A percentile compares a stretch with the other conserved stretches of the same genome.
Evolutionary conservation across 345 rosid genomes (phyloP).

Genomic region (Gossypioides kirkii): DNA sequence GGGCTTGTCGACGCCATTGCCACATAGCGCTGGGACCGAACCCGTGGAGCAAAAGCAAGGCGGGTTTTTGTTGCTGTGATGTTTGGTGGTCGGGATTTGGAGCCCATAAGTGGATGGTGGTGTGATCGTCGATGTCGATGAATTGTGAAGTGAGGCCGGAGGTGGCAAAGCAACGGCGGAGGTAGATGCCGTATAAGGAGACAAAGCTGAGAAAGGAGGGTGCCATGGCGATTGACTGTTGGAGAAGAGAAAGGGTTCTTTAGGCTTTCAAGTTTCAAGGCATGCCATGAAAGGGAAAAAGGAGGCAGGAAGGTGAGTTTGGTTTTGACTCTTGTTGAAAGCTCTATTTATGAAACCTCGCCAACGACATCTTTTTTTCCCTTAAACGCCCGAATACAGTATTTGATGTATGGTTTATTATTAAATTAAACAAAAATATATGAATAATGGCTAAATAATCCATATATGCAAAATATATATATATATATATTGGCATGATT

Average conservation of each 20-base stretch:
- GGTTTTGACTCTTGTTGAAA: not conserved
- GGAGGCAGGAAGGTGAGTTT: not conserved
- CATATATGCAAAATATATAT: too few species aligned
- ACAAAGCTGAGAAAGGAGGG: conserved; percentile 55
- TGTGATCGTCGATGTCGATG: conserved; percentile 38
- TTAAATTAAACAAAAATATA: too few species aligned
- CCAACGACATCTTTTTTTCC: not conserved
- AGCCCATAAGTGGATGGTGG: conserved; percentile 74
- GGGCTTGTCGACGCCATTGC: conserved; percentile 85
- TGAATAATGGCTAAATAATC: too few species aligned
- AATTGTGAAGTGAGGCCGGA: conserved; percentile 57
- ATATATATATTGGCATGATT: too few species aligned
- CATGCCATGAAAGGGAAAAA: not conserved
- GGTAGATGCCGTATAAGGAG: conserved; percentile 46
- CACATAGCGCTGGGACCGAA: conserved; percentile 75
- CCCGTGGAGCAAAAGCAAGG: conserved; percentile 75
- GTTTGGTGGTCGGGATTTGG: conserved; percentile 26
- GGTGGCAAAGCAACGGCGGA: conserved; percentile 62
- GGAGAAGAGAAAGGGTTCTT: not conserved
- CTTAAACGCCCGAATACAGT: too few species aligned
- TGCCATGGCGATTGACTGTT: conserved; percentile 27
- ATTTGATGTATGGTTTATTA: too few species aligned
- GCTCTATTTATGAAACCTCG: not conserved
- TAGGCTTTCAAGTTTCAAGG: not conserved
- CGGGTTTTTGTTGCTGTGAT: conserved; percentile 33